Evolutionary conservation across 2,329 filamentous ascomycete species (phyloP).

Genomic region (Claviceps sp.): DNA sequence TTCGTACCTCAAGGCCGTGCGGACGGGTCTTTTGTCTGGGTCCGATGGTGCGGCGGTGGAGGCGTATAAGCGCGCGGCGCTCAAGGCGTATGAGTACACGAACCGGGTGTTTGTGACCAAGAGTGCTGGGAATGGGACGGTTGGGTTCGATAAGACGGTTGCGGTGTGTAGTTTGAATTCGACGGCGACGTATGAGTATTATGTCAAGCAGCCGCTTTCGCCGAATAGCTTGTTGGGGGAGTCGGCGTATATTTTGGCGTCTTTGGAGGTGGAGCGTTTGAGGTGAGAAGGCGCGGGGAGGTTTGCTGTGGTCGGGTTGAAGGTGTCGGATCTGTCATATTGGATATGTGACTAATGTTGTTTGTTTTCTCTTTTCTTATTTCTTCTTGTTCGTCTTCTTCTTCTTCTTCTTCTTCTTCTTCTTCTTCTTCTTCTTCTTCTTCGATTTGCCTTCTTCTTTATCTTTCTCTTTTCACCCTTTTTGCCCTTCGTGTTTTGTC

Average conservation of each 20-base stretch:
- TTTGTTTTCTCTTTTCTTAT: not conserved
- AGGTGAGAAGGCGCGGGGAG: not conserved
- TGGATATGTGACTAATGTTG: too few species aligned
- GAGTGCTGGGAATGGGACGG: slow-evolving; percentile 22
- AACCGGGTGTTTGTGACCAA: slow-evolving; percentile 31
- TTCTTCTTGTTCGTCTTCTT: not conserved
- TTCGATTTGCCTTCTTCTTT: not conserved
- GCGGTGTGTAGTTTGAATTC: slow-evolving; percentile 28
- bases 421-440: not conserved
- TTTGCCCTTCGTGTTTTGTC: not conserved
- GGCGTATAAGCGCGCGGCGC: slow-evolving; percentile 3
- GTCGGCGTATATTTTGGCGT: slow-evolving; percentile 23
- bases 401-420: not conserved
- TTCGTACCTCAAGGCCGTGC: slow-evolving; percentile 10
- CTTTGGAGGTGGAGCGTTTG: slow-evolving; percentile 20
- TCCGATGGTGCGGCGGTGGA: not conserved
- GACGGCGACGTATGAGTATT: slow-evolving; percentile 27
- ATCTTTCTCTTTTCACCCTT: not conserved
- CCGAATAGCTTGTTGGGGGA: slow-evolving; percentile 26
- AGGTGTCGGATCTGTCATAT: too few species aligned
- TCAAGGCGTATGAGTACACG: slow-evolving; percentile 21
- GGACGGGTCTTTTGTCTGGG: slow-evolving; percentile 3
- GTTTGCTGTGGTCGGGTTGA: too few species aligned
- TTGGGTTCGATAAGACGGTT: slow-evolving; percentile 26
- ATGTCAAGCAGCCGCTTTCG: slow-evolving; percentile 20